Evolutionary conservation across 177 flowering plant genomes (phyloP).

Genomic region (Telopea speciosissima): DNA sequence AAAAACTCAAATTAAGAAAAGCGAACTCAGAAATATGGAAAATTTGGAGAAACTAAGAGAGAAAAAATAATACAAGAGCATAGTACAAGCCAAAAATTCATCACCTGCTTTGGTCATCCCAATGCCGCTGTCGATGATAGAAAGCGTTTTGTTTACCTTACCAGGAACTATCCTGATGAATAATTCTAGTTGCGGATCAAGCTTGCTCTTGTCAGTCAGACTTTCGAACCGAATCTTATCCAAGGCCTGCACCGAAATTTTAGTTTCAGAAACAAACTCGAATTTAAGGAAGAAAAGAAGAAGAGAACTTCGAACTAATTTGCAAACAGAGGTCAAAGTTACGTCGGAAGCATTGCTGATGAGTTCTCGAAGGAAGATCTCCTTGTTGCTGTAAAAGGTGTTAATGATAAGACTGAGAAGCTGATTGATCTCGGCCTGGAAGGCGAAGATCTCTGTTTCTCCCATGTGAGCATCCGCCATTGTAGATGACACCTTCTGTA

Average conservation of each 20-base stretch:
- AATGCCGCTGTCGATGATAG: slow-evolving; percentile 56
- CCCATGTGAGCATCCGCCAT: slow-evolving; percentile 24
- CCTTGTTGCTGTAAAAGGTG: slow-evolving; percentile 50
- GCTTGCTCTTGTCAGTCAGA: slow-evolving; percentile 65
- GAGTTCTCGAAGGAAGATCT: slow-evolving; percentile 53
- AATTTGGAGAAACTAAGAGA: not conserved
- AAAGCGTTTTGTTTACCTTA: slow-evolving; percentile 58
- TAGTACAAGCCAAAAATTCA: not conserved
- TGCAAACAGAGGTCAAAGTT: not conserved
- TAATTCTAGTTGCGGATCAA: slow-evolving; percentile 67
- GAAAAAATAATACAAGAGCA: no score
- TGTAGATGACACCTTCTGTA: not conserved
- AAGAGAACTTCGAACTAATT: no score
- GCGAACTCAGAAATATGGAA: no score
- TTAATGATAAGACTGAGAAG: slow-evolving; percentile 43
- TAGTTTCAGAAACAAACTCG: not conserved
- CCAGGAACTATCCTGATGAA: slow-evolving; percentile 68
- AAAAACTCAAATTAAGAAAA: no score
- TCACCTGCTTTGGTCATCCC: slow-evolving; percentile 78
- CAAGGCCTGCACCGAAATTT: slow-evolving; percentile 28
- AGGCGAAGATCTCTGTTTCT: slow-evolving; percentile 45
- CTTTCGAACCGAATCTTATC: slow-evolving; percentile 66
- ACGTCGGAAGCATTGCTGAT: slow-evolving; percentile 60
- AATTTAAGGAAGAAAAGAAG: not conserved
- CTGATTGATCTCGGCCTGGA: slow-evolving; percentile 54